Conservation (phyloP, 2,329 filamentous ascomycete species). For the Penicillium sp. region DNA sequence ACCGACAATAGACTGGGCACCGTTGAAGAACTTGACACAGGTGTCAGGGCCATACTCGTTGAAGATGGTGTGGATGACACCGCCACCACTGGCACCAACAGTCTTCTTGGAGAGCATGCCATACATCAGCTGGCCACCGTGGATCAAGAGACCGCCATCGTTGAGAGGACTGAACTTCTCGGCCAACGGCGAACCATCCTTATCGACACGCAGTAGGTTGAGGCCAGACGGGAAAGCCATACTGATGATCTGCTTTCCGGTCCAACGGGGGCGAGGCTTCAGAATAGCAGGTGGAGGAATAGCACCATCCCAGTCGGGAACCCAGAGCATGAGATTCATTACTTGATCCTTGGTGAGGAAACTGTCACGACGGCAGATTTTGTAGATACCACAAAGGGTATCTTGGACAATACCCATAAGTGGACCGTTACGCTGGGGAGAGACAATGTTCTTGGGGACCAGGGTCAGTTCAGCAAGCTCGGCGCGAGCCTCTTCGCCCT, state of each 20-base stretch:
- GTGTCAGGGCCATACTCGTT: slow-evolving; percentile 87
- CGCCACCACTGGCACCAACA: slow-evolving; percentile 83
- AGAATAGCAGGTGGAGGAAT: slow-evolving; percentile 92
- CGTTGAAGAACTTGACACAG: slow-evolving; percentile 94
- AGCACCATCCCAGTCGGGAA: slow-evolving; percentile 94
- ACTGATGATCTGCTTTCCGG: slow-evolving; percentile 95
- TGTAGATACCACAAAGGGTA: slow-evolving; percentile 93
- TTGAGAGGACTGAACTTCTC: slow-evolving; percentile 62
- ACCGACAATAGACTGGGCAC: slow-evolving; percentile 89
- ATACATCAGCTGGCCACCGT: slow-evolving; percentile 85
- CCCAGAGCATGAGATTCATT: slow-evolving; percentile 97
- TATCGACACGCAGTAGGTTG: slow-evolving; percentile 69
- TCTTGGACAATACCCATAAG: slow-evolving; percentile 99
- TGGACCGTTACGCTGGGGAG: slow-evolving; percentile 92
- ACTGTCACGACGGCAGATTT: slow-evolving; percentile 88
- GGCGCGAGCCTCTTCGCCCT: slow-evolving; percentile 93
- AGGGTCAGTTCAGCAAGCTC: slow-evolving; percentile 93
- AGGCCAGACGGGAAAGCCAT: slow-evolving; percentile 86
- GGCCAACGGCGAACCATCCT: slow-evolving; percentile 58
- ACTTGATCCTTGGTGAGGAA: slow-evolving; percentile 89
- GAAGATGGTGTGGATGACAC: slow-evolving; percentile 93
- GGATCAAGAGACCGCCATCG: slow-evolving; percentile 79
- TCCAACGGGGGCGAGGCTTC: slow-evolving; percentile 92
- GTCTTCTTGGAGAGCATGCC: slow-evolving; percentile 92
- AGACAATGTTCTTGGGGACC: slow-evolving; percentile 98